These are phyloP conservation scores for Rhodotorula sp. DNA, from an alignment of 1,284 basidiomycete genomes.

Conservation along the genomic window DNA sequence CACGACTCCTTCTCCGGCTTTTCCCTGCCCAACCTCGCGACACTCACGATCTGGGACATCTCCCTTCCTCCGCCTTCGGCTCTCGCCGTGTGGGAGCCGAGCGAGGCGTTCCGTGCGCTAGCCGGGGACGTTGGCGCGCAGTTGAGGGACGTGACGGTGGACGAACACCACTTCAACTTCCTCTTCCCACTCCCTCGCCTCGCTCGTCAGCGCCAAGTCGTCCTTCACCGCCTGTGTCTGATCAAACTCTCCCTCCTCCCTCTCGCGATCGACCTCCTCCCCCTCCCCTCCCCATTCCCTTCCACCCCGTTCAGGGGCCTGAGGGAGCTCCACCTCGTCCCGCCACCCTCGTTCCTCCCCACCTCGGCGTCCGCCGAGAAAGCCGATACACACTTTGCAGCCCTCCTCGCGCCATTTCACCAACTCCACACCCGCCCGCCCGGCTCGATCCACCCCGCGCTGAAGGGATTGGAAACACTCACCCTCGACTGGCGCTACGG, in stretches of 20 bases:
- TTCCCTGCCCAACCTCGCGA: constrained; percentile 2
- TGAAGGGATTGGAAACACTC: not conserved
- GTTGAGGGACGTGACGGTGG: not conserved
- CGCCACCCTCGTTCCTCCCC: constrained; percentile 17
- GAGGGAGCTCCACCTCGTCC: constrained; percentile 9
- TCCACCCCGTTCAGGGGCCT: not conserved
- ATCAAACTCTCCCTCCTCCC: constrained; percentile 15
- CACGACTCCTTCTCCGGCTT: constrained; percentile 27
- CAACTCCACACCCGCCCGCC: not conserved
- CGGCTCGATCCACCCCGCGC: constrained; percentile 1
- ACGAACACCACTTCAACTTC: constrained; percentile 23
- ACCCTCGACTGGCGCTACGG: constrained; percentile 23
- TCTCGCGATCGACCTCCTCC: constrained; percentile 9
- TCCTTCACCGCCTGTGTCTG: not conserved
- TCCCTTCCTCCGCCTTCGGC: constrained; percentile 20
- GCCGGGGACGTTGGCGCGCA: not conserved
- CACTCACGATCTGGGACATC: constrained; percentile 10
- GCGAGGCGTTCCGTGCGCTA: constrained; percentile 15
- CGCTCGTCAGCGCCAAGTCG: not conserved
- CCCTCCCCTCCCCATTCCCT: not conserved
- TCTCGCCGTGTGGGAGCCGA: constrained; percentile 17
- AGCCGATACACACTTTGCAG: constrained; percentile 15
- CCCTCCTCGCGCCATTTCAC: constrained; percentile 19
- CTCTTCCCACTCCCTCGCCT: constrained; percentile 18
- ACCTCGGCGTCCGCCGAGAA: constrained; percentile 15